Conservation (phyloP, 176 grass and related monocot species). For the Oryza longistaminata region DNA sequence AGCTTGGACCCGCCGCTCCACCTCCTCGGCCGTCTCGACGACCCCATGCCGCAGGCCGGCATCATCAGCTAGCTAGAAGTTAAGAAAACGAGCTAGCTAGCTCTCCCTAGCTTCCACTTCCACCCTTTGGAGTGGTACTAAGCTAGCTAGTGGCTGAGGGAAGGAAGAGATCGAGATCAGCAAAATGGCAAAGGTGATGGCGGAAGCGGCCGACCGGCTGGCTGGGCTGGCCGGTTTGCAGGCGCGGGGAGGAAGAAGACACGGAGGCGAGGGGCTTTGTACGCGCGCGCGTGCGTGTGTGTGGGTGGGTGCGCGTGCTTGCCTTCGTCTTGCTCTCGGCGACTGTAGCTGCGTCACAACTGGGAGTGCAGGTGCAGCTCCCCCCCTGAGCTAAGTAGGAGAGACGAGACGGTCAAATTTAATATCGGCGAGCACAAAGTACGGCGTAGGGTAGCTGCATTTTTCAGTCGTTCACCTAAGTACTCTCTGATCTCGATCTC, state of each 20-base stretch:
- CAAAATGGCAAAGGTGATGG: neutral
- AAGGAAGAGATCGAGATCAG: neutral
- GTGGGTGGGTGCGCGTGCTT: neutral
- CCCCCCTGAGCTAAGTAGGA: neutral
- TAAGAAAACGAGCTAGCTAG: too few relatives aligned
- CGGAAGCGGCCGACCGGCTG: neutral
- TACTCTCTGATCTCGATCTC: neutral
- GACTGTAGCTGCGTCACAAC: conserved; percentile 44
- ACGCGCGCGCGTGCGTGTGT: neutral
- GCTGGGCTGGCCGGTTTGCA: neutral
- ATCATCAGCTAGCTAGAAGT: neutral
- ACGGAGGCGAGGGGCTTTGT: neutral
- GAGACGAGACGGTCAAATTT: neutral
- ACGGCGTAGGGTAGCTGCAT: neutral
- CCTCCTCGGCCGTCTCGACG: conserved; percentile 1
- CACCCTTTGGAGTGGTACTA: neutral
- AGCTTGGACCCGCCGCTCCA: neutral
- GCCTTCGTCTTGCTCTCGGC: neutral
- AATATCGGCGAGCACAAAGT: conserved; percentile 36
- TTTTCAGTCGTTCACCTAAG: conserved; percentile 14
- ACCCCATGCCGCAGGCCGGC: neutral
- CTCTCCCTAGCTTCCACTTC: neutral
- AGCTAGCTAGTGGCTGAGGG: neutral
- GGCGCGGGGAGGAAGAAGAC: neutral
- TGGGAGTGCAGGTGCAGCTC: neutral